phyloP scores from a whole-genome alignment of 495 filamentous ascomycete genomes.

The Penicillium desertorum region DNA sequence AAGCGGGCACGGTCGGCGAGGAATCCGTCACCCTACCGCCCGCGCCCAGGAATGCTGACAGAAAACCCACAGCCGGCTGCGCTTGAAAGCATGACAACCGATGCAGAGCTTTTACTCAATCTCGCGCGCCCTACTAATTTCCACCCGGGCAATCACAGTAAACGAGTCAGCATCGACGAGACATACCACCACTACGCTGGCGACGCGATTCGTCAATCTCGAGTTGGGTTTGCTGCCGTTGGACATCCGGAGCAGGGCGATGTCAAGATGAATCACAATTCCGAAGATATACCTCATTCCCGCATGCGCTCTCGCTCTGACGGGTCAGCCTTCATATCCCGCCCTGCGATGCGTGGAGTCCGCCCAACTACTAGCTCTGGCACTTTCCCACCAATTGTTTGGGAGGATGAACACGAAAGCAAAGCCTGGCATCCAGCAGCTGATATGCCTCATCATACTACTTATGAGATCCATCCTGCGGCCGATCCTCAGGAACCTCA shows the following conservation, averaged over 20 bases:
- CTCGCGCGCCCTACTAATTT: constrained; percentile 44
- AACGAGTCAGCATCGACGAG: constrained; percentile 43
- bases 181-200: constrained; percentile 28
- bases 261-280: constrained; percentile 16
- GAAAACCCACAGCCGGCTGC: constrained; percentile 43
- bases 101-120: constrained; percentile 55
- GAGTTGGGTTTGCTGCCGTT: constrained; percentile 22
- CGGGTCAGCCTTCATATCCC: constrained; percentile 44
- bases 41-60: constrained; percentile 38
- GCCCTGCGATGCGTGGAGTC: constrained; percentile 38
- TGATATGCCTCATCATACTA: constrained; percentile 14
- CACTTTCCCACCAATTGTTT: constrained; percentile 37
- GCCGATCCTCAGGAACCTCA: constrained; percentile 1
- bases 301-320: constrained; percentile 49
- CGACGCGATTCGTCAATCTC: constrained; percentile 28
- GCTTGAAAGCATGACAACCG: constrained; percentile 50
- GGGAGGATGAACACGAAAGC: constrained; percentile 41
- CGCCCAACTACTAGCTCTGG: constrained; percentile 48
- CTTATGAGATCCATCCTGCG: constrained; percentile 6
- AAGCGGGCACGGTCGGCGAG: constrained; percentile 62
- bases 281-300: constrained; percentile 30
- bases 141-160: constrained; percentile 29
- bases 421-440: constrained; percentile 17
- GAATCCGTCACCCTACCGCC: constrained; percentile 48
- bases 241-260: constrained; percentile 17